Evolutionary conservation across 2,329 filamentous ascomycete species (phyloP), one percentile per base, ranked within the genome.

Genomic region (Rhynchosporium agropyri): DNA sequence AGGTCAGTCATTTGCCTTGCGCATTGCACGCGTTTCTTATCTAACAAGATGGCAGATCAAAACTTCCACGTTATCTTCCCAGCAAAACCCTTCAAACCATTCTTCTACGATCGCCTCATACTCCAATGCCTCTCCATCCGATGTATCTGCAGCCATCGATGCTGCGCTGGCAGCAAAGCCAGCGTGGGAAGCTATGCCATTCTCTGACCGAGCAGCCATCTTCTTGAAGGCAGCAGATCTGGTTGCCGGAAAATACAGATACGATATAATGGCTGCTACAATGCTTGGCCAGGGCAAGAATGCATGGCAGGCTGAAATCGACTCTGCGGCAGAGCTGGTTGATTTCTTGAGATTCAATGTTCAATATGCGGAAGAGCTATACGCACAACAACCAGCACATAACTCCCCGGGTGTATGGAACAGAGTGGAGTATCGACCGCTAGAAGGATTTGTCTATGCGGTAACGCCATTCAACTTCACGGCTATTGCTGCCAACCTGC

Each of bases 251-350:
- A 98, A 98, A 80, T 98, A 99, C 79, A 86, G 95, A 74, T 97
- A 97, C 78, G 92, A 97, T 62, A 86, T 99, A 71, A 96, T 98
- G 90, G 94, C 95, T 7, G 87, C 92, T 50, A 97, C 95, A 13
- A 97, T 98, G 86, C 82, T 97, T 38, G 95, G 94, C 65, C 94
- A 99, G 79, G 94, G 95, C 73, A 98, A 98, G 85, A 98, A 97
- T 76, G 92, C 91, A 54, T 98, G 92, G 92, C 94, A 99, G 79
- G 94, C 95, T n/a, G 94, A 99, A 83, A 98, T 98, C 68, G 94
- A 98, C 77, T 85, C 93, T 45, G 94, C 94, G 20, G 94, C 94
- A 8, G 95, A 99, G 82, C 79, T 96, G 71, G 89, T 86, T 70
- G 94, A 99, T 76, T 98, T 98, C 79, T 81, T 98, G 75, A 87